Conservation (phyloP, 75 land plant genomes). For the Chamaecyparis obtusa region DNA sequence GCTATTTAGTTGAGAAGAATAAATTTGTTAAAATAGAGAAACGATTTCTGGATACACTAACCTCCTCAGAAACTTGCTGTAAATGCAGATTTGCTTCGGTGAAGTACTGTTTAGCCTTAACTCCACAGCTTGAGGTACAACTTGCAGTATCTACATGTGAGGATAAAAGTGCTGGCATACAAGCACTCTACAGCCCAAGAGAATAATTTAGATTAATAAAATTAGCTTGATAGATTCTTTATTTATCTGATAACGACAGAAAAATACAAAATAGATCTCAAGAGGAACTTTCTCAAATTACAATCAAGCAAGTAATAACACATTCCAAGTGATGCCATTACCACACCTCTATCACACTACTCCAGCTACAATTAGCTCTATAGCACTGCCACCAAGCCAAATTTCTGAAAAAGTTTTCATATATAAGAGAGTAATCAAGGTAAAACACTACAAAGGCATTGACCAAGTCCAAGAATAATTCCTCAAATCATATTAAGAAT, state of each 20-base stretch:
- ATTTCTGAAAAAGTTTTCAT: neutral
- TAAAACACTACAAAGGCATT: neutral
- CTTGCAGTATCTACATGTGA: neutral
- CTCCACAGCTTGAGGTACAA: neutral
- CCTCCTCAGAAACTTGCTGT: neutral
- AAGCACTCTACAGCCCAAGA: neutral
- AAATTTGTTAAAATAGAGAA: neutral
- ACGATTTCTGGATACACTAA: neutral
- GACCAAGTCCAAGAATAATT: neutral
- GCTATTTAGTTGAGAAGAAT: neutral
- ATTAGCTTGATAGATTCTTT: neutral
- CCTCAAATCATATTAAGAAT: neutral
- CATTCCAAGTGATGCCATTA: neutral
- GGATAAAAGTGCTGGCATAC: neutral
- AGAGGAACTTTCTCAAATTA: neutral
- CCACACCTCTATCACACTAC: neutral
- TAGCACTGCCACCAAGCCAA: neutral
- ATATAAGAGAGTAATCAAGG: neutral
- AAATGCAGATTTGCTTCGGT: neutral
- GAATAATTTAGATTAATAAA: neutral
- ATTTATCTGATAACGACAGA: neutral
- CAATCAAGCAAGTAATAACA: neutral
- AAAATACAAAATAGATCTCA: neutral
- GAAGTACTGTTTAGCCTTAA: neutral
- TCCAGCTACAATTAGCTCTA: neutral